Evolutionary conservation across 345 rosid genomes (phyloP), one percentile per base, ranked within the genome.

Genomic region (Gossypioides kirkii): DNA sequence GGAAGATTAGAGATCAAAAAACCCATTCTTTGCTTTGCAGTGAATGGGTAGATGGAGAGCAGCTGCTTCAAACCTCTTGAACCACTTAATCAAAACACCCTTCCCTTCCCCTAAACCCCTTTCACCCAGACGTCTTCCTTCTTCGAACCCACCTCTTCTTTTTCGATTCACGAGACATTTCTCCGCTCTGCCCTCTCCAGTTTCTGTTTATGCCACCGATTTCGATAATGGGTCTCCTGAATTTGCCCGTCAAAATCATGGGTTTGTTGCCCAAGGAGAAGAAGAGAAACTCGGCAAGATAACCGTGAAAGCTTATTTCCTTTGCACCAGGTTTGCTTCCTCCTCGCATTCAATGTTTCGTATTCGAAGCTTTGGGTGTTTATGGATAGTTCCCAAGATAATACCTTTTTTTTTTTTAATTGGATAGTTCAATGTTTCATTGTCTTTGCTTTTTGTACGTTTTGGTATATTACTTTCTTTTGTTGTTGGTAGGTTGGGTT

Each of bases 291-390:
- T 59, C 13, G 89, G 86, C 22, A 93, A 84, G 75, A 91, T 94
- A 64, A 93, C 98, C 41, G 78, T 91, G 60, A 91, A 89, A 82
- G 90, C 97, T 13, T 91, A 84, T 75, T 90, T 94, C 74, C 91
- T 94, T 18, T 90, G 86, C 54, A 91, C 98, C 76, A 87, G 97
- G 97, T 94, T 65, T 49, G 73, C 54, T 67, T 43, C 47, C 25
- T 46, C 38, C 25, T 46, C 38, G 2, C 55, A 14, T 20, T 8
- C 43, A 49, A 1, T 28, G 13, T 49, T 60, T 66, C 49, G 18
- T 45, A 64, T 71, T 6, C 43, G 26, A 64, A 49, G 76, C 62
- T 74, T n/a, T 62, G 42, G 70, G 50, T 67, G 72, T 23, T 47
- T 54, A 10, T 73, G 36, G 22, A 14, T 73, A 13, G 54, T 32